These are phyloP conservation scores for Pulveroboletus sp. DNA, from an alignment of 1,284 basidiomycete genomes.

Conservation along the genomic window DNA sequence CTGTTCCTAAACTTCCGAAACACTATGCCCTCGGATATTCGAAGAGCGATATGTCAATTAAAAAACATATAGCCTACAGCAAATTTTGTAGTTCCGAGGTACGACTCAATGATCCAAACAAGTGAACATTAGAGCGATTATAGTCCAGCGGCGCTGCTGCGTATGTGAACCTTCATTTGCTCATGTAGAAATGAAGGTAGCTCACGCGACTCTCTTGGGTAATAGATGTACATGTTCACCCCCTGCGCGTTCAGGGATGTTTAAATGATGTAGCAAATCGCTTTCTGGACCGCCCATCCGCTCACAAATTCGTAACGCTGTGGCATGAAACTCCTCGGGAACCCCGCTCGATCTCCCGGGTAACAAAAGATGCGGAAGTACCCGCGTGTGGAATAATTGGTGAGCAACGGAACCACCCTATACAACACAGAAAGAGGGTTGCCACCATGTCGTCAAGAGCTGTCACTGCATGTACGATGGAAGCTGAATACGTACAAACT, in stretches of 20 bases:
- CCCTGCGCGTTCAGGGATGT: not conserved
- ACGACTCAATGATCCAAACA: constrained; percentile 8
- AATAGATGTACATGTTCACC: constrained; percentile 9
- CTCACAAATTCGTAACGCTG: constrained; percentile 32
- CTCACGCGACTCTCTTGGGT: constrained; percentile 27
- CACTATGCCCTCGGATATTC: constrained; percentile 1
- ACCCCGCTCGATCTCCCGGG: constrained; percentile 30
- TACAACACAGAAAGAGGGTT: not conserved
- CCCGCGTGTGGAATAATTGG: constrained; percentile 36
- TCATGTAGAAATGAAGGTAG: not conserved
- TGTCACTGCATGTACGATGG: not conserved
- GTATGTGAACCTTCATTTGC: constrained; percentile 4
- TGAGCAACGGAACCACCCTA: constrained; percentile 39
- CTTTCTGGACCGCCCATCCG: constrained; percentile 36
- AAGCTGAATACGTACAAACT: constrained; percentile 59
- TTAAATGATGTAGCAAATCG: constrained; percentile 15
- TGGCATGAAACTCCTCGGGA: constrained; percentile 35
- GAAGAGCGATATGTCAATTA: constrained; percentile 16
- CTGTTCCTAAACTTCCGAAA: not conserved
- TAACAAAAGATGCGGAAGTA: constrained; percentile 37
- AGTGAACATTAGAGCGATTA: constrained; percentile 8
- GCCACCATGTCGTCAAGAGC: not conserved
- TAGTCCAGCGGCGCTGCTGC: constrained; percentile 23
- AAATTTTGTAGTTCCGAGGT: constrained; percentile 5
- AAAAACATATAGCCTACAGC: constrained; percentile 8